phyloP scores from a whole-genome alignment of 352 stramenopile genomes.

The Pythium plurisporium region DNA sequence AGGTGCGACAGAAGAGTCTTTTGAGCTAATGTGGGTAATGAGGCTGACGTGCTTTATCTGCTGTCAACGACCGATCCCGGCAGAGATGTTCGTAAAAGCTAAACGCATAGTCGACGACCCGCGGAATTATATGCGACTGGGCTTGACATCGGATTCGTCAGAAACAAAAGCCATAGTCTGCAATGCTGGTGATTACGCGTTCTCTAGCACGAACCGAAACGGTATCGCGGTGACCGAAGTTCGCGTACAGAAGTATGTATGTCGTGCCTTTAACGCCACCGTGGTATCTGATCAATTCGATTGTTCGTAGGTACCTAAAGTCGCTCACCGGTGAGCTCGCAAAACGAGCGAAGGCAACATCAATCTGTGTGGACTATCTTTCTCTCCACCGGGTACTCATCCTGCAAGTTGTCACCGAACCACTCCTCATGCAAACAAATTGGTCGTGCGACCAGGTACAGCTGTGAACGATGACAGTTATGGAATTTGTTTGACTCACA shows the following conservation, averaged over 20 bases:
- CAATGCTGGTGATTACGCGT: not conserved
- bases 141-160: not conserved
- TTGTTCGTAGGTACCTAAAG: not conserved
- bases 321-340: not conserved
- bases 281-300: too few relatives aligned
- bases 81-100: not conserved
- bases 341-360: not conserved
- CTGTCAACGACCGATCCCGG: not conserved
- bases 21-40: too few relatives aligned
- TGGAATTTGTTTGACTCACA: too few relatives aligned
- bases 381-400: not conserved
- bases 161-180: not conserved
- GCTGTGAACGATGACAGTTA: too few relatives aligned
- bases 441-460: not conserved
- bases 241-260: not conserved
- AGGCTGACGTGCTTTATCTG: not conserved
- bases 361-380: not conserved
- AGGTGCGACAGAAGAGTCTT: too few relatives aligned
- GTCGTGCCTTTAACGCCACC: too few relatives aligned
- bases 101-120: not conserved
- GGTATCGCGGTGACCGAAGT: not conserved
- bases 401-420: too few relatives aligned
- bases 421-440: not conserved
- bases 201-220: not conserved
- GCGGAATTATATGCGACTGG: not conserved